Conservation (phyloP, 805 yeast species). For the Myxozyma sirexii region DNA sequence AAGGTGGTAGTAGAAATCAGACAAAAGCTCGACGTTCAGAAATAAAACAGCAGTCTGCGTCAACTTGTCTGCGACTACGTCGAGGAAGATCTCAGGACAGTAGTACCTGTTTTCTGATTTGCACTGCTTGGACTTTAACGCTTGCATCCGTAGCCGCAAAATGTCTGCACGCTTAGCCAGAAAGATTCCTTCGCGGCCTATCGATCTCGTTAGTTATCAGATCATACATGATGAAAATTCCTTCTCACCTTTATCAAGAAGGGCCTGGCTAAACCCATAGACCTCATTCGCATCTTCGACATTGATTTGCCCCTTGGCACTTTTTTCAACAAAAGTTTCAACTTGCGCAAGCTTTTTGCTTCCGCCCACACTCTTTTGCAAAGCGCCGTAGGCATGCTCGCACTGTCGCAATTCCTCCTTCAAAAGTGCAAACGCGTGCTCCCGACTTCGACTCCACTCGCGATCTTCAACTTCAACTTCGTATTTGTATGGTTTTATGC, state of each 20-base stretch:
- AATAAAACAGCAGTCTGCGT: constrained; percentile 92
- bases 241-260: constrained; percentile 60
- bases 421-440: constrained; percentile 69
- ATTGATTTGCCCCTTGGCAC: constrained; percentile 24
- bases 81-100: constrained; percentile 93
- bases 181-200: constrained; percentile 75
- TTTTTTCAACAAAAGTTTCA: constrained; percentile 58
- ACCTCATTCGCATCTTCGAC: constrained; percentile 60
- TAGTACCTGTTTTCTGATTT: constrained; percentile 75
- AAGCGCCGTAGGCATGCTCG: constrained; percentile 57
- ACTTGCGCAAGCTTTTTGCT: constrained; percentile 76
- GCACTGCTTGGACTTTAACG: constrained; percentile 76
- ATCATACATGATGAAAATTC: not conserved
- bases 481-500: constrained; percentile 96
- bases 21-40: constrained; percentile 86
- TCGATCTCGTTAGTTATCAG: not conserved
- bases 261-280: constrained; percentile 76
- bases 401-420: constrained; percentile 88
- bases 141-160: constrained; percentile 72
- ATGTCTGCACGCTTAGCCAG: constrained; percentile 71
- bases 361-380: constrained; percentile 77
- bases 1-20: constrained; percentile 94
- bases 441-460: constrained; percentile 85
- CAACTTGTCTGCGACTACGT: constrained; percentile 87
- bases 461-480: constrained; percentile 95